Evolutionary conservation across 768 basidiomycete species (phyloP).

Genomic region (Steccherinum ochraceum): DNA sequence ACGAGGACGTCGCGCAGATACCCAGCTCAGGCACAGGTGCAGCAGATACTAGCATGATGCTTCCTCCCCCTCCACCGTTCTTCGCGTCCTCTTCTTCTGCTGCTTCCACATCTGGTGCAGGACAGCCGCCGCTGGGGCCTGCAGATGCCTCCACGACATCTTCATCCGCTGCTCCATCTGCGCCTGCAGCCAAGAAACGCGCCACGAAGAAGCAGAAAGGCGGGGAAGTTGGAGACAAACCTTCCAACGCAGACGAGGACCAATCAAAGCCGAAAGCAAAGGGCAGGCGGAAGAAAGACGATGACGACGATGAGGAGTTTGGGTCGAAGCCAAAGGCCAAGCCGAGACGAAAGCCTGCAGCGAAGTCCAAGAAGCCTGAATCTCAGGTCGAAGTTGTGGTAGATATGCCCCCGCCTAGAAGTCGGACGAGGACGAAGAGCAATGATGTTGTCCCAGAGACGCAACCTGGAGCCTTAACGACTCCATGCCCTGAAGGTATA

Average conservation of each 20-base stretch:
- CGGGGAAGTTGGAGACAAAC: slow-evolving; percentile 5
- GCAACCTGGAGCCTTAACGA: too few species aligned
- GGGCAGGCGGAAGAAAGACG: slow-evolving; percentile 7
- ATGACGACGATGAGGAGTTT: slow-evolving; percentile 13
- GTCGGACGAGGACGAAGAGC: background rate
- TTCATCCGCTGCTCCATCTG: background rate
- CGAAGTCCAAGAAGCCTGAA: slow-evolving; percentile 9
- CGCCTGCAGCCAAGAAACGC: background rate
- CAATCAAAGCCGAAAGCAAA: slow-evolving; percentile 9
- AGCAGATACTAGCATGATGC: background rate
- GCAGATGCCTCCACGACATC: background rate
- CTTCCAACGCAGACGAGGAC: background rate
- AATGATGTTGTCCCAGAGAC: background rate
- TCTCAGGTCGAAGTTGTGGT: slow-evolving; percentile 8
- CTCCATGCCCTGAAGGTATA: too few species aligned
- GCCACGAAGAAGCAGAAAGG: background rate
- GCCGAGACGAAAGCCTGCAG: slow-evolving; percentile 5
- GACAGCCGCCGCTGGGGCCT: background rate
- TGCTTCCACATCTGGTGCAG: background rate
- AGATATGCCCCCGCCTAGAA: slow-evolving; percentile 2
- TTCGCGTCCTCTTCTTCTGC: slow-evolving; percentile 13
- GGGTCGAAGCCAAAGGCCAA: slow-evolving; percentile 13
- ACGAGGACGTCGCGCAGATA: slow-evolving; percentile 3
- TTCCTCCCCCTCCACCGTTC: slow-evolving; percentile 11
- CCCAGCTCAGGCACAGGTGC: background rate